Base-by-base conservation (phyloP, 352 stramenopile genomes). In the Aphanomyces invadans region DNA sequence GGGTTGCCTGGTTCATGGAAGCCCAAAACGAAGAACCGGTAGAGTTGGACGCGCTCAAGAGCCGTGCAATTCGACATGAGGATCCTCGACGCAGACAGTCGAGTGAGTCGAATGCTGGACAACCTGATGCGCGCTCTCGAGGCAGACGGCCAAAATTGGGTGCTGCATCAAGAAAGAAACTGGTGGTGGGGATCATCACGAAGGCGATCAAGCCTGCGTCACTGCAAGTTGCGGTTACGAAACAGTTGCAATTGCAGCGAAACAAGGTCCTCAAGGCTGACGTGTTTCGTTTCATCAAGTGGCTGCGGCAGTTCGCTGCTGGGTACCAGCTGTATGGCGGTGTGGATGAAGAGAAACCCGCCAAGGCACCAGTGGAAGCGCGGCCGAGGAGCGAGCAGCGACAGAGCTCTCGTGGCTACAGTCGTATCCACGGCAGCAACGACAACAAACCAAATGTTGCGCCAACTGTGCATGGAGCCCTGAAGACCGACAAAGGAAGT, bases 61-160 rank as follows among this genome's bases (percentile, higher is more conserved):
- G n/a, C 28, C 57, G 57, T 65, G 10, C 39, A 45, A 11, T 65
- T 65, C 26, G 33, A 65, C 28, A 53, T 23, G 5, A 53, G 42
- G 46, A 65, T 65, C 32, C 57, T 56, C 46, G 57, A 65, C 39
- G 57, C 57, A 4, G 57, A 65, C 23, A 36, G 17, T 21, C 25
- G 57, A 33, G 39, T 65, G 15, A 45, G 57, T 12, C 57, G 57
- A 38, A 65, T 65, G 57, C 36, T 65, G 9, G 57, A 65, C 57
- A n/a, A 65, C 23, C 23, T 57, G 15, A 65, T 65, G 57, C 7
- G 23, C 17, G 36, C 23, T 4, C 57, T 65, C 25, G 57, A 65
- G 19, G 23, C 26, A 9, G 57, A 56, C 57, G 10, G 28, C 31
- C 57, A 65, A 54, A 38, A 65, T 17, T 65, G 57, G 57, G 57